A percentile compares a stretch with the other conserved stretches of the same genome.
These are phyloP conservation scores for Trichoderma sp. DNA, from an alignment of 2,329 filamentous ascomycete genomes.

Conservation along the genomic window DNA sequence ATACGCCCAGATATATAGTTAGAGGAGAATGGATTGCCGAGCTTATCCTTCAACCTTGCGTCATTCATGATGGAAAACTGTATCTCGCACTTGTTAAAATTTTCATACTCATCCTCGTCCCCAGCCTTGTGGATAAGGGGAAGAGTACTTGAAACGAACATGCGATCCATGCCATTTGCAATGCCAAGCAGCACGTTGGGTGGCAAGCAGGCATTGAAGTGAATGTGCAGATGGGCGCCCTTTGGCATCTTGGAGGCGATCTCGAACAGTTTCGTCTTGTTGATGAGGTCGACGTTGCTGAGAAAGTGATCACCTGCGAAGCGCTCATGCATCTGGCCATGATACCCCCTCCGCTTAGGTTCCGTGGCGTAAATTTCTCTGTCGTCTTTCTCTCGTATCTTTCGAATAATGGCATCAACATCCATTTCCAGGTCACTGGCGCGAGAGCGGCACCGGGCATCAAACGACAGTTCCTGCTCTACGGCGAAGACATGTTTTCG, in stretches of 20 bases:
- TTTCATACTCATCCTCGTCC: constrained; percentile 38
- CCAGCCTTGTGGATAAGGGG: constrained; percentile 42
- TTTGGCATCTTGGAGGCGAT: constrained; percentile 66
- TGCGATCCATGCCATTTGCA: constrained; percentile 58
- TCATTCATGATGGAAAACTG: constrained; percentile 57
- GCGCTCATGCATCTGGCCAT: constrained; percentile 47
- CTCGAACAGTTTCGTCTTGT: constrained; percentile 56
- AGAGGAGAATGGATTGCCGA: constrained; percentile 50
- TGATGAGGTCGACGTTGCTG: constrained; percentile 55
- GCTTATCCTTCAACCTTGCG: constrained; percentile 37
- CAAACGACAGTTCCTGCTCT: constrained; percentile 45
- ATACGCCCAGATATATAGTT: constrained; percentile 48
- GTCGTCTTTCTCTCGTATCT: constrained; percentile 41
- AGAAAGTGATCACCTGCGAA: constrained; percentile 60
- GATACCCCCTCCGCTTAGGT: constrained; percentile 37
- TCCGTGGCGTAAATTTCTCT: constrained; percentile 40
- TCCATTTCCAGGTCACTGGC: constrained; percentile 39
- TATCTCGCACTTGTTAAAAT: constrained; percentile 58
- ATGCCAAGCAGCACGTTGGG: constrained; percentile 60
- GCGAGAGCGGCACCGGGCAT: constrained; percentile 36
- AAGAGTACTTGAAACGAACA: constrained; percentile 66
- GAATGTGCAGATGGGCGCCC: constrained; percentile 71
- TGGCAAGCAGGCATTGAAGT: constrained; percentile 74
- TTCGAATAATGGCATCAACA: constrained; percentile 44
- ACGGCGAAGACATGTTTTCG: constrained; percentile 34